Conservation (phyloP, 495 filamentous ascomycete genomes). For the Daldinia caldariorum region DNA sequence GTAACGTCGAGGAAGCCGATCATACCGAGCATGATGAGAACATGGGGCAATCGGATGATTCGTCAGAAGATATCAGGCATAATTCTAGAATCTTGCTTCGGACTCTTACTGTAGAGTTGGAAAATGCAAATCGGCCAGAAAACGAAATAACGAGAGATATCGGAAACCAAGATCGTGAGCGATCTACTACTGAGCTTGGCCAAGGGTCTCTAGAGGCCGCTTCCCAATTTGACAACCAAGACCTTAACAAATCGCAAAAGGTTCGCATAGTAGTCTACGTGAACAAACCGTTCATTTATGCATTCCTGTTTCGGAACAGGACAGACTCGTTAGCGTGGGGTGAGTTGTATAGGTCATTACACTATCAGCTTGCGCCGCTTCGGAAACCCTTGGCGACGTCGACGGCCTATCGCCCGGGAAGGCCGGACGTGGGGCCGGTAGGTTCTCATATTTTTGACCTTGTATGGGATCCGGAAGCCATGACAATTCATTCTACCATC, state of each 20-base stretch:
- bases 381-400: conserved; percentile 74
- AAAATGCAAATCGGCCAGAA: conserved; percentile 50
- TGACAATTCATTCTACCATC: conserved; percentile 84
- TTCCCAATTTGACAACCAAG: conserved; percentile 55
- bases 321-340: conserved; percentile 73
- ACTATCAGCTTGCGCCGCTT: conserved; percentile 82
- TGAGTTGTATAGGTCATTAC: conserved; percentile 80
- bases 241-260: conserved; percentile 62
- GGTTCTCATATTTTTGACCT: conserved; percentile 78
- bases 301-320: conserved; percentile 81
- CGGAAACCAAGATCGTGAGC: conserved; percentile 52
- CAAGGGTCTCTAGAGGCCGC: conserved; percentile 34
- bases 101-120: conserved; percentile 63
- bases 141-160: conserved; percentile 55
- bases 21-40: conserved; percentile 32
- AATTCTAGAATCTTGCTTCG: conserved; percentile 56
- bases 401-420: conserved; percentile 64
- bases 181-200: conserved; percentile 26
- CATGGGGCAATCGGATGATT: conserved; percentile 41
- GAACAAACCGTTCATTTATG: conserved; percentile 89
- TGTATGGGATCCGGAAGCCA: conserved; percentile 79
- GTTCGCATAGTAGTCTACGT: conserved; percentile 76
- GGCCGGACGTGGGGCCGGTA: conserved; percentile 51
- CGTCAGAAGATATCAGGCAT: conserved; percentile 44
- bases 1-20: conserved; percentile 63